phyloP scores from a whole-genome alignment of 345 rosid species.

The Lepidium didymum region DNA sequence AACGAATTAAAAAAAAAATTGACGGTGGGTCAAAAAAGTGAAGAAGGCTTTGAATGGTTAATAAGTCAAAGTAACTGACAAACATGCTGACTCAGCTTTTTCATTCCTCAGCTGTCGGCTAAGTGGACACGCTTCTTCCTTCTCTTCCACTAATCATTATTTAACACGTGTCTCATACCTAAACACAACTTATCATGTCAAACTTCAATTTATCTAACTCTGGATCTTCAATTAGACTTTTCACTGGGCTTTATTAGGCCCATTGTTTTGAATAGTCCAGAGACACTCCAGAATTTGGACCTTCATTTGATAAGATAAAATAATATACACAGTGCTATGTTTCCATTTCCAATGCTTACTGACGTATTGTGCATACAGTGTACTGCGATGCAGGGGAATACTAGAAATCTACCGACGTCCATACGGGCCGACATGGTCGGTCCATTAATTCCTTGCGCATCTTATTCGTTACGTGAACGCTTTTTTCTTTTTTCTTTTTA shows the following conservation, averaged over 20 bases:
- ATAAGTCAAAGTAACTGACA: constrained; percentile 17
- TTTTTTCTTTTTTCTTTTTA: neutral
- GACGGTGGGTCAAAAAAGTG: neutral
- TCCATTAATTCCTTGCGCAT: constrained; percentile 10
- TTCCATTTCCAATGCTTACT: too few relatives aligned
- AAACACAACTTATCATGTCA: too few relatives aligned
- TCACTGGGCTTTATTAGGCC: neutral
- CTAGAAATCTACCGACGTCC: constrained; percentile 10
- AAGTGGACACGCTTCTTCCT: constrained; percentile 24
- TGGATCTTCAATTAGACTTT: too few relatives aligned
- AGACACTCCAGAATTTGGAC: too few relatives aligned
- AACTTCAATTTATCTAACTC: too few relatives aligned
- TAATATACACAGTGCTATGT: too few relatives aligned
- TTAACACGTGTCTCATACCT: constrained; percentile 2
- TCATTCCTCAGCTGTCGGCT: constrained; percentile 18
- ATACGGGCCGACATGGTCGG: constrained; percentile 12
- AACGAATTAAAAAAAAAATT: neutral
- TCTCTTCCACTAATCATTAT: neutral
- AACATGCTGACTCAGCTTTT: constrained; percentile 17
- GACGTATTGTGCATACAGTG: neutral
- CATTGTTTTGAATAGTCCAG: neutral
- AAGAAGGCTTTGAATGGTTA: constrained; percentile 2
- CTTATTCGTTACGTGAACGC: constrained; percentile 2
- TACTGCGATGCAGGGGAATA: constrained; percentile 7
- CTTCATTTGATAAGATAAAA: too few relatives aligned